A percentile compares a stretch with the other conserved stretches of the same genome.
Conservation (phyloP, 495 filamentous ascomycete genomes). For the Clavariopsis aquatica region DNA sequence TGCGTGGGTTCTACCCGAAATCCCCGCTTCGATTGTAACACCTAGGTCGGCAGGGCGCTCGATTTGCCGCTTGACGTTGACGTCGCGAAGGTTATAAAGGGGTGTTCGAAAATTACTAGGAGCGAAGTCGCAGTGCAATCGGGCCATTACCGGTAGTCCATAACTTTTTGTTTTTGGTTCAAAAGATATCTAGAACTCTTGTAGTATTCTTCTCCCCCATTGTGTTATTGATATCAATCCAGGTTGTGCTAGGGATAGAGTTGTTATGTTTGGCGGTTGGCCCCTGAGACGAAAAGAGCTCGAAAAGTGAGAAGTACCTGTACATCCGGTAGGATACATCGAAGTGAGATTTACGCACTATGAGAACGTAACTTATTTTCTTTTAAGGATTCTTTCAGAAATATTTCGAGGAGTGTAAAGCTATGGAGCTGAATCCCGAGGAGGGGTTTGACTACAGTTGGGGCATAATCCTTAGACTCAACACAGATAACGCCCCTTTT, state of each 20-base stretch:
- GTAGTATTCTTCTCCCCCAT: constrained; percentile 16
- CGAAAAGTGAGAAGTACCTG: constrained; percentile 12
- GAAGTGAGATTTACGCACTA: constrained; percentile 6
- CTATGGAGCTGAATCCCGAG: not conserved
- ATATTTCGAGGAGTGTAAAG: constrained; percentile 17
- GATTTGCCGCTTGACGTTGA: constrained; percentile 20
- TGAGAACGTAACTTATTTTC: constrained; percentile 10
- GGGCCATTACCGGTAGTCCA: too few relatives aligned
- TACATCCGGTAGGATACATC: constrained; percentile 15
- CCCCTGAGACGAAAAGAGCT: constrained; percentile 21
- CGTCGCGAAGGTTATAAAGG: constrained; percentile 2
- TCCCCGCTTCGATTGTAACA: constrained; percentile 15
- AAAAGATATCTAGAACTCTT: constrained; percentile 20
- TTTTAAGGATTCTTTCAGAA: constrained; percentile 4
- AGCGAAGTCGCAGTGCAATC: too few relatives aligned
- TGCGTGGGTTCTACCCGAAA: constrained; percentile 2
- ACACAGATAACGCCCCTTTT: constrained; percentile 18
- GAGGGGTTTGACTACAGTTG: constrained; percentile 27
- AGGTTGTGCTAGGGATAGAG: constrained; percentile 20
- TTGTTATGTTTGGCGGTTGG: constrained; percentile 21
- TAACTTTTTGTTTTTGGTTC: too few relatives aligned
- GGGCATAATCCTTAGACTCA: constrained; percentile 19
- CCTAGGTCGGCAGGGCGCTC: constrained; percentile 19
- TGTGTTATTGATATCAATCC: constrained; percentile 26
- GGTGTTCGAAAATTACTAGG: constrained; percentile 8